Evolutionary conservation across 2,329 filamentous ascomycete species (phyloP), one percentile per base, ranked within the genome.

Genomic region (Chaetomium globosum): DNA sequence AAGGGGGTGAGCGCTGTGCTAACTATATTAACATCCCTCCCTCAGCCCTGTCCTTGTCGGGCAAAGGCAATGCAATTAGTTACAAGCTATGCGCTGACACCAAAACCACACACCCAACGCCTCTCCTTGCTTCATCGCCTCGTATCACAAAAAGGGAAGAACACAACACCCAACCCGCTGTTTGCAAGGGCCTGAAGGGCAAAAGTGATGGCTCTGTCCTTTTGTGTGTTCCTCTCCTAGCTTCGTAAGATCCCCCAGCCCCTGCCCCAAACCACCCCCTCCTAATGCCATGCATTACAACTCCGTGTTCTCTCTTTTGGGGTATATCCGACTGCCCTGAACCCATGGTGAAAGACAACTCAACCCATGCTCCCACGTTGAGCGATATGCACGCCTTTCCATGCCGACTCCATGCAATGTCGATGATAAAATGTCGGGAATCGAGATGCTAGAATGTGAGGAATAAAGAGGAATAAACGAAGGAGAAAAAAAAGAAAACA

Each of bases 381-480:
- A 65, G 61, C 53, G 61, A 54, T 30, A 64, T 63, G 63, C 56
- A 63, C 61, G 54, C 58, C 61, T 61, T 61, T 39, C 65, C 65
- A 64, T 61, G 57, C 61, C 58, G 65, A 52, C 60, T 56, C 61
- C 57, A 63, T 65, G 62, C 58, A 67, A 66, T 61, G 54, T 59
- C 59, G 52, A 52, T 49, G 52, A 57, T 36, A 60, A 43, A 61
- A 61, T 39, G 36, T 58, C 30, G 46, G 33, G 53, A 48, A 59
- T 28, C n/a, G 46, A 55, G 46, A 67, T 59, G 54, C 31, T 23
- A 59, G 30, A 61, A 33, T 19, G 6, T 19, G 52, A 58, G 23
- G 4, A 55, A 57, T 23, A 30, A 60, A 33, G 56, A 12, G 31
- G 58, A 43, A 48, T 21, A 26, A 56, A 58, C 26, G 53, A 21